These are phyloP conservation scores for Aspergillus mulundensis DNA, from an alignment of 495 filamentous ascomycete species.

Conservation along the genomic window DNA sequence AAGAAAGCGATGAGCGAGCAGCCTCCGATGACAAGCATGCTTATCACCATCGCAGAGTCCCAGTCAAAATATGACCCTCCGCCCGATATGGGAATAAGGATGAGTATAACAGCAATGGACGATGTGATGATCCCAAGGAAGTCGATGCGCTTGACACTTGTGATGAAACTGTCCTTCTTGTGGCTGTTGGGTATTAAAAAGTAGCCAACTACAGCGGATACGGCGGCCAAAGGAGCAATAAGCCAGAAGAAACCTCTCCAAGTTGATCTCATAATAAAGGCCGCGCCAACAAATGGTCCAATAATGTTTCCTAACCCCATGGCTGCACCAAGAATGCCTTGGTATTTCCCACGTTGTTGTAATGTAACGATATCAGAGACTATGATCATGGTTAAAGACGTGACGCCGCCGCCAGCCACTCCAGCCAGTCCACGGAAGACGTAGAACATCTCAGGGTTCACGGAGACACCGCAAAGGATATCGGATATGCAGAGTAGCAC, in stretches of 20 bases:
- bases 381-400: constrained; percentile 48
- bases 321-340: constrained; percentile 41
- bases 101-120: constrained; percentile 50
- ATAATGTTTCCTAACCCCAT: constrained; percentile 42
- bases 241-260: constrained; percentile 51
- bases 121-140: constrained; percentile 49
- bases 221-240: constrained; percentile 39
- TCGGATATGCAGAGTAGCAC: constrained; percentile 49
- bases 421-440: constrained; percentile 52
- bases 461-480: constrained; percentile 48
- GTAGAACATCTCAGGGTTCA: constrained; percentile 49
- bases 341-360: constrained; percentile 43
- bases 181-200: constrained; percentile 42
- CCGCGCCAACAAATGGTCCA: constrained; percentile 43
- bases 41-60: constrained; percentile 58
- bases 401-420: constrained; percentile 49
- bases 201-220: constrained; percentile 36
- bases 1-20: constrained; percentile 46
- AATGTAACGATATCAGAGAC: constrained; percentile 49
- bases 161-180: constrained; percentile 27
- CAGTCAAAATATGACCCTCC: constrained; percentile 58
- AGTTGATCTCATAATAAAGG: constrained; percentile 39
- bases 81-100: constrained; percentile 62
- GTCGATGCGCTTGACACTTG: constrained; percentile 53
- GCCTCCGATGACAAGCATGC: constrained; percentile 53